Base-by-base conservation (phyloP, 2,329 filamentous ascomycete species). In the Atkinsonella hypoxylon region DNA sequence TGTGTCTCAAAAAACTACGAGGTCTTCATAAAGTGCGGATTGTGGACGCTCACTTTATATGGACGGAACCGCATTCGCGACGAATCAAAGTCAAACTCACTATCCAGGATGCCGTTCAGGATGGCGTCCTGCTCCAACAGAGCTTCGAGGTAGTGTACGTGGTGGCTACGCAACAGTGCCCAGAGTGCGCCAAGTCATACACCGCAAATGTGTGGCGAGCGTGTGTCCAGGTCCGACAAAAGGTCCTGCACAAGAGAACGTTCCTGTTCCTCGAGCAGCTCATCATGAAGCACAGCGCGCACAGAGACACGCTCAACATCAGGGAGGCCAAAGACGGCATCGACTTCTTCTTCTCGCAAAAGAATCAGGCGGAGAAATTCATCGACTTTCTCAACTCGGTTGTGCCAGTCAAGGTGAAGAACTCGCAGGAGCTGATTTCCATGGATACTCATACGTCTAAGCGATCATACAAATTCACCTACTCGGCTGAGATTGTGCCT, bases 171-270 rank as follows among this genome's bases (percentile, higher is more conserved):
- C 90, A 96, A 64, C 93, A 98, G 70, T 98, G 93, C 67, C 83
- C 89, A 1, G 93, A 98, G 59, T 96, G 90, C 69, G 81, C 82
- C 56, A 98, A 98, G 76, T 94, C 87, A 52, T 98, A 91, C 68
- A 97, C 93, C 20, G 88, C 89, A 64, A 95, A 97, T 71, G 90
- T 90, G 48, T 98, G 91, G 91, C 77, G 89, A 59, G 91, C 93
- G 1, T 83, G 82, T 53, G 90, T 97, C 8, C 94, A 98, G 72
- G 89, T 98, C 51, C 83, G 93, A 55, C 93, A 98, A 67, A 96
- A 97, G 72, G 93, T 98, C 39, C 81, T 87, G 5, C 93, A 98
- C 72, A 98, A 97, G 80, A 78, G 93, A 60, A 79, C 77, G 1
- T 79, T 80, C 58, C 60, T 80, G 44, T 77, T 74, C 64, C 81